Evolutionary conservation across 352 stramenopile species (phyloP), one percentile per base, ranked within the genome.

Genomic region (Phytopythium helicoides): DNA sequence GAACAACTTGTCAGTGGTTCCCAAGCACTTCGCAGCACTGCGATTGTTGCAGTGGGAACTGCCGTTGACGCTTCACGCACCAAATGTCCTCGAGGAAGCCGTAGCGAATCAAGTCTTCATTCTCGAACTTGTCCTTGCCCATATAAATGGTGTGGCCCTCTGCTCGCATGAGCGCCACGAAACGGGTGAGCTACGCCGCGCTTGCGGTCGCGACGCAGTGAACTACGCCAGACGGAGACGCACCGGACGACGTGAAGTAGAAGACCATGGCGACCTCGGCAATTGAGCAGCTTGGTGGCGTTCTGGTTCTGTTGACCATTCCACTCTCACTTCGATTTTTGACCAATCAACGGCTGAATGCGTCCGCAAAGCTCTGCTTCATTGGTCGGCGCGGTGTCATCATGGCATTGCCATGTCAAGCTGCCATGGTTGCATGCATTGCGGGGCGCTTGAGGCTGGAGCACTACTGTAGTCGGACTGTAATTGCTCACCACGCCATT

Each of bases 41-140:
- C n/a, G n/a, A n/a, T n/a, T n/a, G n/a, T n/a, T n/a, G n/a, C n/a
- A n/a, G n/a, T n/a, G n/a, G n/a, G n/a, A n/a, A n/a, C n/a, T n/a
- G n/a, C n/a, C n/a, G n/a, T n/a, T n/a, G n/a, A n/a, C n/a, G 28
- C 28, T 33, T 9, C 28, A 9, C 58, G 16, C 46, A 92, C 87
- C 91, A 97, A 52, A 98, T 91, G 72, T 99, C 96, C 62, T 98
- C 92, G 14, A 96, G 71, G 54, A 95, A 95, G 49, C 96, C 95
- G 47, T 98, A 98, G 58, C 96, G 96, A 58, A 99, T 99, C 45
- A 99, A 79, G 61, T 98, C 88, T 81, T 99, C 97, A 68, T 99
- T 99, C 78, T 99, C 97, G 63, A 96, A 98, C 76, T 99, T 99
- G 82, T 99, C 96, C 56, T 94, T 96, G 54, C 96, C 96, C 94